phyloP scores from a whole-genome alignment of 2,329 filamentous ascomycete species.

The Chaetomiaceae sp. region DNA sequence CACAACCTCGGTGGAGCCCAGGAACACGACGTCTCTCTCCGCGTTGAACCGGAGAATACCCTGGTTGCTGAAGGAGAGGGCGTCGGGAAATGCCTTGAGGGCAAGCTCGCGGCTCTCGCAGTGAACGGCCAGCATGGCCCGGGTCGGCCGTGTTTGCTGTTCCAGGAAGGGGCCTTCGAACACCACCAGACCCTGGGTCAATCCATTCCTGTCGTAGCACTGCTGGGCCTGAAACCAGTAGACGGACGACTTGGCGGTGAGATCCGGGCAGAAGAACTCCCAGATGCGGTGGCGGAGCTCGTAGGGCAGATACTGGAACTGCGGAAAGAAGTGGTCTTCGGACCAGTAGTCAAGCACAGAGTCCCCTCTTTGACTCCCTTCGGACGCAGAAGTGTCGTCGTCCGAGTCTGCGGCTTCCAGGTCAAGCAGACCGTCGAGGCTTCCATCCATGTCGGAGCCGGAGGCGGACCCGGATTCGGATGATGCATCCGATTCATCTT shows the following conservation, averaged over 20 bases:
- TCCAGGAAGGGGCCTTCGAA: conserved; percentile 23
- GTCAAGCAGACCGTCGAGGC: conserved; percentile 26
- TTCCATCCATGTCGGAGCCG: background rate
- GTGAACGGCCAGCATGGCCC: conserved; percentile 29
- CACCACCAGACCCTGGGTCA: background rate
- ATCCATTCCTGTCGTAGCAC: background rate
- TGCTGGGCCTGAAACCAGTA: conserved; percentile 17
- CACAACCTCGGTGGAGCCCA: background rate
- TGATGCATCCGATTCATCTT: background rate
- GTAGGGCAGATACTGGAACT: conserved; percentile 32
- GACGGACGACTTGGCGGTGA: conserved; percentile 28
- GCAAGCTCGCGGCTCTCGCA: conserved; percentile 32
- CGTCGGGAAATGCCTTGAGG: conserved; percentile 31
- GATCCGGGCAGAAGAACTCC: conserved; percentile 32
- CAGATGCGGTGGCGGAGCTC: conserved; percentile 35
- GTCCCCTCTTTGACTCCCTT: background rate
- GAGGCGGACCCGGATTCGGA: background rate
- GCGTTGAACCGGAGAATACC: conserved; percentile 28
- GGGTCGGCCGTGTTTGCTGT: conserved; percentile 29
- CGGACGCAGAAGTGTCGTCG: conserved; percentile 14
- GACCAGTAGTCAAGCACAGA: conserved; percentile 3
- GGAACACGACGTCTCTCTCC: conserved; percentile 29
- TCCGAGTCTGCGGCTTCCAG: conserved; percentile 31
- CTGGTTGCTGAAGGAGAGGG: conserved; percentile 19
- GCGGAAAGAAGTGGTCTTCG: conserved; percentile 27